phyloP scores from a whole-genome alignment of 1,139 yeast species.

The Yamadazyma atlantica region DNA sequence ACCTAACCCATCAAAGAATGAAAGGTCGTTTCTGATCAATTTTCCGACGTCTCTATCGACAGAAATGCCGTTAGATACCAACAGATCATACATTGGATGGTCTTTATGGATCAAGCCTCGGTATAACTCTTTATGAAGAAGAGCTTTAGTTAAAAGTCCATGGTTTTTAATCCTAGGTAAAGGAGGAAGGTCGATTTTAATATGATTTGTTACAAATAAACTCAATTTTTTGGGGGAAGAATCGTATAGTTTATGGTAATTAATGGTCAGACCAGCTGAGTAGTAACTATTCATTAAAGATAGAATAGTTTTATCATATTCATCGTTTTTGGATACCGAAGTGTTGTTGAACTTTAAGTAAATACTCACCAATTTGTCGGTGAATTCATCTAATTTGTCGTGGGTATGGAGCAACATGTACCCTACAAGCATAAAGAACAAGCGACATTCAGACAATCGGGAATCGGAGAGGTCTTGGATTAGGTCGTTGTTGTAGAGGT shows the following conservation, averaged over 20 bases:
- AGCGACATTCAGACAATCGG: slow-evolving; percentile 21
- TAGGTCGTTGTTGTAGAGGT: slow-evolving; percentile 13
- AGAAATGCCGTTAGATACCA: slow-evolving; percentile 18
- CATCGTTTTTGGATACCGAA: slow-evolving; percentile 11
- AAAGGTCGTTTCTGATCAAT: slow-evolving; percentile 35
- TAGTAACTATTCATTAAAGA: slow-evolving; percentile 24
- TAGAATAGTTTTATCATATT: slow-evolving; percentile 9
- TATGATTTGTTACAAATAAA: slow-evolving; percentile 26
- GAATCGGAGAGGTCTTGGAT: slow-evolving; percentile 8
- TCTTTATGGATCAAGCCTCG: slow-evolving; percentile 30
- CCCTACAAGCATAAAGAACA: slow-evolving; percentile 41
- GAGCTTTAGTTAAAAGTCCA: slow-evolving; percentile 33
- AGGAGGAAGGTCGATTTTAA: slow-evolving; percentile 31
- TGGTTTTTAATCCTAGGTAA: slow-evolving; percentile 36
- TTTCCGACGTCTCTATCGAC: slow-evolving; percentile 22
- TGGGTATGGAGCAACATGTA: slow-evolving; percentile 27
- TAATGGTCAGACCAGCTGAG: slow-evolving; percentile 18
- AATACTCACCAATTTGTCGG: slow-evolving; percentile 31
- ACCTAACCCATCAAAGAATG: slow-evolving; percentile 47
- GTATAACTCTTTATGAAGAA: slow-evolving; percentile 43
- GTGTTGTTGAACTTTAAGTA: slow-evolving; percentile 25
- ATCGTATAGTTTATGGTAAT: slow-evolving; percentile 22
- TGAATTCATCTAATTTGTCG: slow-evolving; percentile 24
- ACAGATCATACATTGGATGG: slow-evolving; percentile 30
- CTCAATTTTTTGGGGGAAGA: slow-evolving; percentile 17